Evolutionary conservation across 441 rosid genomes (phyloP), one percentile per base, ranked within the genome.

Genomic region (Adansonia madagascariensis): DNA sequence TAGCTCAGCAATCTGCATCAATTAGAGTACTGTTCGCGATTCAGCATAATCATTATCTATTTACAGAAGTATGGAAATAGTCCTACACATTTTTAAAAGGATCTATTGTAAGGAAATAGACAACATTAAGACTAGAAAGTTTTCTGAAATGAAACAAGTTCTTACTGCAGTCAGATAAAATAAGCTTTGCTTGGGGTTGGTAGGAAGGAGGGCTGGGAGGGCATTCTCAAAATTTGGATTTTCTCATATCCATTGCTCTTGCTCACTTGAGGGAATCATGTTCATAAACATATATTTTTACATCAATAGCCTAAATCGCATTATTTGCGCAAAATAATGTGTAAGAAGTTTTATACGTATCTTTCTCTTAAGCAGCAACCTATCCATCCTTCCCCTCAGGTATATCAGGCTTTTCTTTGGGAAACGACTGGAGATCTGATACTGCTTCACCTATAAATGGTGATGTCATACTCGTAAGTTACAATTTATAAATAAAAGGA

Each of bases 371-470:
- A 8, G 69, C 76, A 35, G 27, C 70, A 73, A 55, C 60, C 63
- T 57, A 35, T 46, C 46, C 70, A 73, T 79, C 60, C n/a, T 68
- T 68, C 75, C 64, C 71, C 73, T 81, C 75, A 24, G 77, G 22
- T 77, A 56, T 20, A 65, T 73, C 59, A 44, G 69, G 80, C 44
- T 62, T 78, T 50, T 71, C 78, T 60, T 62, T 72, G 22, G 84
- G 77, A 78, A 43, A 71, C 76, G 70, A 72, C 52, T 82, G 84
- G 75, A 84, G 83, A 81, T 78, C 87, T 39, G 77, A 44, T 72
- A 84, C 87, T 12, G 90, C 79, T 75, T 87, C 87, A 71, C 95
- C 93, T 91, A 85, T 84, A 87, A 79, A 74, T 76, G 83, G 53
- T 77, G 76, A 22, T 60, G 53, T 55, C 46, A 68, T 43, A 75